Evolutionary conservation across 1,284 basidiomycete genomes (phyloP), one percentile per base, ranked within the genome.

Genomic region (Ceratobasidium sp.): DNA sequence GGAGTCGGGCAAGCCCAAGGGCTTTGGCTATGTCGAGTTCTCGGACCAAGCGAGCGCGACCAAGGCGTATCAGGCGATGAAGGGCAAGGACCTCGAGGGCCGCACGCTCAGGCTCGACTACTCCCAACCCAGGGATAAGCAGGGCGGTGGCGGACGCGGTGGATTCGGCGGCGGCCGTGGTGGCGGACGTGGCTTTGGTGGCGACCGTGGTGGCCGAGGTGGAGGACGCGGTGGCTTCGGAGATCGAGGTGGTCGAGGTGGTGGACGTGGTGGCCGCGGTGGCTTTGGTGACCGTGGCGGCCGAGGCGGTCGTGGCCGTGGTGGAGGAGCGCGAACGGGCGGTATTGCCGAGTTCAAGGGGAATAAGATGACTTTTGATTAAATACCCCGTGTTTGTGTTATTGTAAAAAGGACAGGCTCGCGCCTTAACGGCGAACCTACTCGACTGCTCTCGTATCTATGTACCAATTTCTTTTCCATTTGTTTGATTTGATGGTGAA

Each of bases 11-110:
- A 89, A 88, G 78, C 91, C 95, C 74, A 99, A 99, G 85, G 98
- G 98, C 80, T 99, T 97, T 84, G 98, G 92, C 59, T 99, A 99
- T 85, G 93, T 99, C 82, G 96, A 98, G 84, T 98, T 97, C 83
- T 90, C 90, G 77, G 90, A 93, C 78, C 82, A 95, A 65, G 93
- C 92, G 57, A 85, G 89, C 77, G 95, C 98, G 15, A 92, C 92
- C 84, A 92, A 91, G 82, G 98, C 97, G 4, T 89, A 91, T 77
- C 90, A 89, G 79, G 88, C 86, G 9, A 86, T 90, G 62, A 87
- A 89, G 65, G 95, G 95, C 64, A 84, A 87, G 76, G 94, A 97
- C 77, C 87, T 99, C 66, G 94, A 92, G 50, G 97, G 97, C 7
- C 90, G 98, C 67, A 81, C 86, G 47, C 85, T 98, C 77, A 89